phyloP scores from a whole-genome alignment of 2,329 filamentous ascomycete species.

The Aspergillus calidoustus region DNA sequence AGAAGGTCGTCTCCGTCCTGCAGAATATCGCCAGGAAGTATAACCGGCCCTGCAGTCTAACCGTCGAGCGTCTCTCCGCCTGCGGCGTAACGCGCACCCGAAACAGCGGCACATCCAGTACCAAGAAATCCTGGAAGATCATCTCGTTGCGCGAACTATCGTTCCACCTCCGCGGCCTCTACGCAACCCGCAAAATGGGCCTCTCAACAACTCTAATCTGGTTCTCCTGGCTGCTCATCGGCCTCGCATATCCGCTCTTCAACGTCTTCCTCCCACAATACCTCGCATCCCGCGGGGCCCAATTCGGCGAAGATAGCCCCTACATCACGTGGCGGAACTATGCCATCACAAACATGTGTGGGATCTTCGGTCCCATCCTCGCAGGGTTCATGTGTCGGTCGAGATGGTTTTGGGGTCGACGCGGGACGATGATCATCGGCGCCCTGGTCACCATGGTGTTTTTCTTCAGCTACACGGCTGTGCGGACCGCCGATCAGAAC shows the following conservation, averaged over 20 bases:
- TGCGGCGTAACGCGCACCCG: constrained; percentile 6
- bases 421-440: constrained; percentile 61
- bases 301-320: constrained; percentile 44
- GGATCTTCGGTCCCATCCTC: constrained; percentile 75
- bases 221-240: constrained; percentile 82
- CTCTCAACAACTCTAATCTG: constrained; percentile 59
- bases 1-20: constrained; percentile 77
- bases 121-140: not conserved
- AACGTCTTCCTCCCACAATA: constrained; percentile 89
- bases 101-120: not conserved
- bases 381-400: constrained; percentile 74
- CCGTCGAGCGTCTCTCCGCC: not conserved
- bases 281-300: constrained; percentile 57
- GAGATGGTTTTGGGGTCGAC: constrained; percentile 63
- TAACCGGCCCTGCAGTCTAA: constrained; percentile 12
- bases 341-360: constrained; percentile 75
- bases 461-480: constrained; percentile 60
- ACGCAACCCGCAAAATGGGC: not conserved
- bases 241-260: constrained; percentile 86
- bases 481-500: constrained; percentile 52
- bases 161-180: constrained; percentile 39
- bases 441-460: constrained; percentile 59
- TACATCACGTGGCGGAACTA: constrained; percentile 73
- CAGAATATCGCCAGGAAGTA: constrained; percentile 6
- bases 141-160: constrained; percentile 1